Evolutionary conservation across 2,329 filamentous ascomycete genomes (phyloP), one percentile per base, ranked within the genome.

Genomic region (Ceratocystis cubensis): DNA sequence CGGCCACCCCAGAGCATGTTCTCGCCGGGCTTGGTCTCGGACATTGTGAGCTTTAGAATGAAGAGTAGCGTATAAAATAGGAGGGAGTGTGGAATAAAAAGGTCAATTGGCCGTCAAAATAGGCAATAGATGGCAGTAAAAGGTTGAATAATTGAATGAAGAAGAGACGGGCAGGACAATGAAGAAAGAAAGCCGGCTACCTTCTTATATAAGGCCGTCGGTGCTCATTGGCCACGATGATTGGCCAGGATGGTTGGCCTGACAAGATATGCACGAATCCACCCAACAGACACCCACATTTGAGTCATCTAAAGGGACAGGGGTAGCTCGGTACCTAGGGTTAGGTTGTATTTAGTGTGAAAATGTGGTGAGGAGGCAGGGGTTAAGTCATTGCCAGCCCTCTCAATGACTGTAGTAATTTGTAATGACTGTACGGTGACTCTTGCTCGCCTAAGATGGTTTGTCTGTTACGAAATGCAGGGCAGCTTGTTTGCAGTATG

Each of bases 1-100:
- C 79, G 76, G 69, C 80, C 80, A 69, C 78, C 79, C 80, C 76
- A 73, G 25, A 76, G 73, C 73, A 76, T 75, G 70, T 70, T 72
- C 66, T 71, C 70, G 65, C 71, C 70, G 17, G 72, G 71, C 69
- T 74, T 74, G 33, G 72, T 71, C 45, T 70, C 71, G 62, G 72
- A 72, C 73, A 74, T 74, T 45, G 62, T 72, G 65, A 61, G 30
- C 63, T 17, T 37, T 17, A 22, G 30, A 50, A 25, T 59, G 28
- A 30, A 59, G 46, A 22, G 33, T 37, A 37, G 10, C 8, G 33
- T 28, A 25, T 28, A 53, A 25, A 53, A 20, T 22, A 53, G 20
- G 15, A 53, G 46, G 25, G 33, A 33, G 53, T 59, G 25, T 57
- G 5, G 2, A 17, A 13, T 37, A 37, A 13, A 17, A 15, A 28